Base-by-base conservation (phyloP, 108 stramenopile species). In the Schizochytrium sp. region DNA sequence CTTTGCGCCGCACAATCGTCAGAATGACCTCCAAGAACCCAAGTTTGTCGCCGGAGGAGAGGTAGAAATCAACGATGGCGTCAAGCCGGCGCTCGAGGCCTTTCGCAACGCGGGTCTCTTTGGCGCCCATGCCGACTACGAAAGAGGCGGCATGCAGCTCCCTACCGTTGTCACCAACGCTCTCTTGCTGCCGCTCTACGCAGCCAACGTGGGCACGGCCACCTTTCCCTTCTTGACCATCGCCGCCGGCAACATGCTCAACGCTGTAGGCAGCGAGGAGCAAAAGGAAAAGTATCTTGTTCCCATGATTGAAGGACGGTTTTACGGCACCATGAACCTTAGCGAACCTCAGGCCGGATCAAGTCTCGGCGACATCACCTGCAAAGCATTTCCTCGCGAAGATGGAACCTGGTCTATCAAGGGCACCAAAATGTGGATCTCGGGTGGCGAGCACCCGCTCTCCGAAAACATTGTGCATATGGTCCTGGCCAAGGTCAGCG, bases 381-480 rank as follows among this genome's bases (percentile, higher is more conserved):
- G 87, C 57, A 72, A 60, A 23, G 90, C 90, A 12, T 29, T 16
- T 0, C 87, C 34, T 16, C 29, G 57, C 41, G 72, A 55, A 4
- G 88, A 89, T 23, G 90, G 88, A 18, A 41, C 57, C 23, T 90
- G 72, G 55, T 14, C 28, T 12, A 41, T 91, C 34, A 91, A 47
- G 23, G 90, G 90, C 14, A 89, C 72, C 83, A 91, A 91, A 58
- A 88, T 91, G 53, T 91, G 88, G 88, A 91, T 89, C 55, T 76
- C 88, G 16, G 88, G 83, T 5, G 88, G 88, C 14, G 90, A 91
- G 58, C 88, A 89, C 29, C 58, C 58, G 41, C n/a, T 76, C 57
- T 72, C 72, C 5, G 88, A 91, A 45, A 91, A 91, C 60, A 91
- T 91, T 4, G 88, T 89, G 19, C 90, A 91, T 47, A 83, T 91